A percentile compares a stretch with the other conserved stretches of the same genome.
Evolutionary conservation across 495 filamentous ascomycete species (phyloP).

Genomic region (Durotheca rogersii): DNA sequence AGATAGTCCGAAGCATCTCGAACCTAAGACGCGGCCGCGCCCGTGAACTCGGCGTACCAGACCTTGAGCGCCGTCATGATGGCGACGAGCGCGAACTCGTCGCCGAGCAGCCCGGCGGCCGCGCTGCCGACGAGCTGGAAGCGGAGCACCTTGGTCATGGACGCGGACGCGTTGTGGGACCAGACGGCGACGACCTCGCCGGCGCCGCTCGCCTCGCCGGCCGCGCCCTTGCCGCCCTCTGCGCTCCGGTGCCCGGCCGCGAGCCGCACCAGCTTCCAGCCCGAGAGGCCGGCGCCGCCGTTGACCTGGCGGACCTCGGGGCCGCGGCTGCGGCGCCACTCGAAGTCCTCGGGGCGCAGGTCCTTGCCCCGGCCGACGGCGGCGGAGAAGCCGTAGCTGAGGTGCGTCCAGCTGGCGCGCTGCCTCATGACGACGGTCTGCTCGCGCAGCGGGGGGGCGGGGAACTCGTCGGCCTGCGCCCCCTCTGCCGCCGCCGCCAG

Average conservation of each 20-base stretch:
- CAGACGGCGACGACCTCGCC: constrained; percentile 32
- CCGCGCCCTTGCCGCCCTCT: constrained; percentile 15
- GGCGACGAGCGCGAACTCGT: constrained; percentile 20
- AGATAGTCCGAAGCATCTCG: too few species aligned
- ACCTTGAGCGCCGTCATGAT: constrained; percentile 29
- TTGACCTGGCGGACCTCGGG: constrained; percentile 25
- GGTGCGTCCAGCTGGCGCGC: neutral
- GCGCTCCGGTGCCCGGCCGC: constrained; percentile 1
- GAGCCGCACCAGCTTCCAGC: constrained; percentile 34
- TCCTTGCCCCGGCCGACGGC: constrained; percentile 29
- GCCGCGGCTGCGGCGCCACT: constrained; percentile 35
- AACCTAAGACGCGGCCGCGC: too few species aligned
- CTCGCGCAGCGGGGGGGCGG: too few species aligned
- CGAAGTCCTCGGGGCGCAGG: constrained; percentile 27
- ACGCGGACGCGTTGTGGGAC: constrained; percentile 17
- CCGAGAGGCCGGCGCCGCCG: constrained; percentile 9
- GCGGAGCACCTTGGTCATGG: constrained; percentile 24
- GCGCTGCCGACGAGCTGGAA: constrained; percentile 35
- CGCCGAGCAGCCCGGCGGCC: constrained; percentile 30
- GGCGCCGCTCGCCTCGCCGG: constrained; percentile 30
- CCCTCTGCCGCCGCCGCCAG: neutral
- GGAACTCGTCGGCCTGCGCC: neutral
- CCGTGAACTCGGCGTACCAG: constrained; percentile 15
- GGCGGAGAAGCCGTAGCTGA: constrained; percentile 13
- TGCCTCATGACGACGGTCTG: constrained; percentile 8